phyloP scores from a whole-genome alignment of 2,329 filamentous ascomycete species.

The Elsinoe perseae region DNA sequence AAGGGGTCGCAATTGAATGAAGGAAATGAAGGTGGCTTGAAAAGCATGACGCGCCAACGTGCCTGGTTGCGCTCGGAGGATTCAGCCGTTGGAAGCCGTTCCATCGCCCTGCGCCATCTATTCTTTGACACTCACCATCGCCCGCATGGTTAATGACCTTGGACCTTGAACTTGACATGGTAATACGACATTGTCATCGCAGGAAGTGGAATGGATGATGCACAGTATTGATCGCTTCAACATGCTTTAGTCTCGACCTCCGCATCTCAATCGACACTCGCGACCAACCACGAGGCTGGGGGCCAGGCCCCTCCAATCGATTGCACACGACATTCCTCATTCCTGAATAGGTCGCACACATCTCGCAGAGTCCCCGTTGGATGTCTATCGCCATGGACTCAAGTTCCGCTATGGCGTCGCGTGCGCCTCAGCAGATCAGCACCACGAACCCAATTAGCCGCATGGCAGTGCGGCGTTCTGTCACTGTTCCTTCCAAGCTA shows the following conservation, averaged over 20 bases:
- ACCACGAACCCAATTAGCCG: slow-evolving; percentile 20
- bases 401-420: slow-evolving; percentile 1
- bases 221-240: background rate
- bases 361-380: background rate
- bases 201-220: background rate
- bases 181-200: background rate
- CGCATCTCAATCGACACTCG: background rate
- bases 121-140: background rate
- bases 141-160: background rate
- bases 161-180: background rate
- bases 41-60: slow-evolving; percentile 9
- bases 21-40: background rate
- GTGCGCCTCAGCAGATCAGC: background rate
- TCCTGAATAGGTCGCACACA: background rate
- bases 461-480: slow-evolving; percentile 35
- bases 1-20: background rate
- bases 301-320: slow-evolving; percentile 6
- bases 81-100: slow-evolving; percentile 12
- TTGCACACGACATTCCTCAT: slow-evolving; percentile 5
- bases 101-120: slow-evolving; percentile 11
- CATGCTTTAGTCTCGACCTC: background rate
- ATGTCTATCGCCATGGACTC: background rate
- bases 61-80: background rate
- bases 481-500: slow-evolving; percentile 41
- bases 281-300: background rate